A percentile compares a stretch with the other conserved stretches of the same genome.
Conservation (phyloP, 1,284 basidiomycete genomes). For the Phellopilus nigrolimitatus region DNA sequence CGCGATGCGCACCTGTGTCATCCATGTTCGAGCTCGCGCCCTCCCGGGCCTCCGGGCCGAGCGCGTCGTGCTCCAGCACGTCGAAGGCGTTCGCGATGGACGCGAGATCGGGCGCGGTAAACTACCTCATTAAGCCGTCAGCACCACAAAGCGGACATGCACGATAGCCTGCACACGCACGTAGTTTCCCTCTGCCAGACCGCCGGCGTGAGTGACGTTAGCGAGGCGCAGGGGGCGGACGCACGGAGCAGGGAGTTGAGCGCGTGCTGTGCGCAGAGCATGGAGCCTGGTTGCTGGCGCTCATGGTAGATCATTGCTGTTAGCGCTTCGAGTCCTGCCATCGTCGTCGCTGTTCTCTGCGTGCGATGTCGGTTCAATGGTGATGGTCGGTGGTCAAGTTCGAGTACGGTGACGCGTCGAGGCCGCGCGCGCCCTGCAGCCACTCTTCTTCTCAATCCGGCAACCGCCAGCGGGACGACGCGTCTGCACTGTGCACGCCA, state of each 20-base stretch:
- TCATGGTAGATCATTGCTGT: conserved; percentile 69
- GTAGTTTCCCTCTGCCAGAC: conserved; percentile 58
- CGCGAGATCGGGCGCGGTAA: conserved; percentile 82
- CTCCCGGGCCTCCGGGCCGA: conserved; percentile 37
- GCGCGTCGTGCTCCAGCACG: conserved; percentile 34
- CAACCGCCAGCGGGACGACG: neutral
- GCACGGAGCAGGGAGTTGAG: conserved; percentile 75
- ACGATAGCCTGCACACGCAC: conserved; percentile 36
- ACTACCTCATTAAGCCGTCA: conserved; percentile 39
- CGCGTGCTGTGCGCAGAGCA: conserved; percentile 85
- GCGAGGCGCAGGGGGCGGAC: conserved; percentile 27
- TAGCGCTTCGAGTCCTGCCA: conserved; percentile 55
- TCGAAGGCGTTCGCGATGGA: conserved; percentile 72
- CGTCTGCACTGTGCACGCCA: neutral
- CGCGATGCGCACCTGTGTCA: conserved; percentile 59
- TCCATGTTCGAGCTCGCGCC: conserved; percentile 77
- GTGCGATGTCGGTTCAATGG: neutral
- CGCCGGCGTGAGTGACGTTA: conserved; percentile 15
- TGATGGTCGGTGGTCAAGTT: neutral
- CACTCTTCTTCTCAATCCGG: too few species aligned
- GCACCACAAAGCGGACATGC: neutral
- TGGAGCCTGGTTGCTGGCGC: conserved; percentile 68
- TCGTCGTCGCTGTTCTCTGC: conserved; percentile 26
- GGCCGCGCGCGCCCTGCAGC: neutral
- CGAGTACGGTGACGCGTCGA: conserved; percentile 13